A percentile compares a stretch with the other conserved stretches of the same genome.
Evolutionary conservation across 768 basidiomycete genomes (phyloP).

Genomic region (Mycena haematopus): DNA sequence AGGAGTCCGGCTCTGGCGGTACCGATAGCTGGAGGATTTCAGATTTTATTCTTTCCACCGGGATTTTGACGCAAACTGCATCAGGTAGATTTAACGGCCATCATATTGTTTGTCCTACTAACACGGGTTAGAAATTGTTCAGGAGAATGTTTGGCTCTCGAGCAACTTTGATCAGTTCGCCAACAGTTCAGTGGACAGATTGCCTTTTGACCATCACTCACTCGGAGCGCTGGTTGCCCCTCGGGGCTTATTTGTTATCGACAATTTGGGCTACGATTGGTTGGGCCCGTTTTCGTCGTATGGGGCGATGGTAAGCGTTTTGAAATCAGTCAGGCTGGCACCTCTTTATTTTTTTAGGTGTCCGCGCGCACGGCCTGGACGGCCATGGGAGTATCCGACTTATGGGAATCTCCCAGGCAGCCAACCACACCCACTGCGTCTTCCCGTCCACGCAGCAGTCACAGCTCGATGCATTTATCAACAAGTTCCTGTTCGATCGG

Average conservation of each 20-base stretch:
- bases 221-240: slow-evolving; percentile 63
- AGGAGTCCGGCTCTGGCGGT: slow-evolving; percentile 68
- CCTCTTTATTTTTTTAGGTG: slow-evolving; percentile 9
- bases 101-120: slow-evolving; percentile 24
- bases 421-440: slow-evolving; percentile 60
- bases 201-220: slow-evolving; percentile 68
- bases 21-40: slow-evolving; percentile 66
- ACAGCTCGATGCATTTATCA: slow-evolving; percentile 58
- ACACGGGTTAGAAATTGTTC: slow-evolving; percentile 62
- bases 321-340: background rate
- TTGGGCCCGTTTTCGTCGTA: slow-evolving; percentile 52
- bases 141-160: slow-evolving; percentile 70
- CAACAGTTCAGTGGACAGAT: slow-evolving; percentile 45
- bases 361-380: slow-evolving; percentile 56
- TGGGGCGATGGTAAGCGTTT: slow-evolving; percentile 50
- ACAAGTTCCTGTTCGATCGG: slow-evolving; percentile 60
- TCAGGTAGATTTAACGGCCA: background rate
- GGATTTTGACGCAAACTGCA: slow-evolving; percentile 21
- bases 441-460: slow-evolving; percentile 56
- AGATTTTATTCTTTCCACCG: slow-evolving; percentile 45
- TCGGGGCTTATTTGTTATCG: slow-evolving; percentile 57
- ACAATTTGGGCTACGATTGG: slow-evolving; percentile 62
- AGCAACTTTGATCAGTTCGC: slow-evolving; percentile 54
- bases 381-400: slow-evolving; percentile 54
- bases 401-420: slow-evolving; percentile 62